phyloP scores from a whole-genome alignment of 768 basidiomycete genomes.

The Lentinula boryana region DNA sequence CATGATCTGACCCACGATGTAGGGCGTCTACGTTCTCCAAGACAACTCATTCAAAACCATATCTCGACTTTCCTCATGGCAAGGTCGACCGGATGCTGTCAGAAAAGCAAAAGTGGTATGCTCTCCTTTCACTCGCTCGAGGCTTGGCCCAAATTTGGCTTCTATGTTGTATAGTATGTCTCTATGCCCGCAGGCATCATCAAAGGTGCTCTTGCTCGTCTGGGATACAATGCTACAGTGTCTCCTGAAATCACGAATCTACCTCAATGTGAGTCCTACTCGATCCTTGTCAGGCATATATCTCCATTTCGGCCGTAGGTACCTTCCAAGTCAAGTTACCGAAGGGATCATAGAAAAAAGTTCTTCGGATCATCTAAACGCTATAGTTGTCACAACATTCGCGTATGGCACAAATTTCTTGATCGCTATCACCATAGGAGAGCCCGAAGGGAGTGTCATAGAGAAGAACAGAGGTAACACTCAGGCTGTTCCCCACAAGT shows the following conservation, averaged over 20 bases:
- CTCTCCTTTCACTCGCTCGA: background rate
- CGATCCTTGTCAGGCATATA: background rate
- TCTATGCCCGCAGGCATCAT: slow-evolving; percentile 82
- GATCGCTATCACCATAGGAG: no score
- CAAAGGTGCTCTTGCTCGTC: slow-evolving; percentile 69
- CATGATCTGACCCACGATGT: background rate
- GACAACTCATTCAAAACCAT: slow-evolving; percentile 89
- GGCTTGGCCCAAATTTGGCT: background rate
- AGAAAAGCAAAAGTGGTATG: slow-evolving; percentile 67
- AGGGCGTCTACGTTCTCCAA: slow-evolving; percentile 94
- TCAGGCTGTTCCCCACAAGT: no score
- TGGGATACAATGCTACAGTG: slow-evolving; percentile 75
- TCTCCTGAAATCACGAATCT: slow-evolving; percentile 71
- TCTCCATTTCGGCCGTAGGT: no score
- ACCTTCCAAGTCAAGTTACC: no score
- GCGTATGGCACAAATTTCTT: no score
- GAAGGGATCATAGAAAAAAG: no score
- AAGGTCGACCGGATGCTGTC: slow-evolving; percentile 69
- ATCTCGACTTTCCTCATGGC: slow-evolving; percentile 72
- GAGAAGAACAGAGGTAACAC: no score
- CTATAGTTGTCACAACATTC: no score
- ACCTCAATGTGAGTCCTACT: slow-evolving; percentile 66
- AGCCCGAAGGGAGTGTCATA: no score
- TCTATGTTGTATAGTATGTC: slow-evolving; percentile 58
- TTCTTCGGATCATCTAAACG: no score